Evolutionary conservation across 2,329 filamentous ascomycete genomes (phyloP).

Genomic region (Tolypocladium tropicale): DNA sequence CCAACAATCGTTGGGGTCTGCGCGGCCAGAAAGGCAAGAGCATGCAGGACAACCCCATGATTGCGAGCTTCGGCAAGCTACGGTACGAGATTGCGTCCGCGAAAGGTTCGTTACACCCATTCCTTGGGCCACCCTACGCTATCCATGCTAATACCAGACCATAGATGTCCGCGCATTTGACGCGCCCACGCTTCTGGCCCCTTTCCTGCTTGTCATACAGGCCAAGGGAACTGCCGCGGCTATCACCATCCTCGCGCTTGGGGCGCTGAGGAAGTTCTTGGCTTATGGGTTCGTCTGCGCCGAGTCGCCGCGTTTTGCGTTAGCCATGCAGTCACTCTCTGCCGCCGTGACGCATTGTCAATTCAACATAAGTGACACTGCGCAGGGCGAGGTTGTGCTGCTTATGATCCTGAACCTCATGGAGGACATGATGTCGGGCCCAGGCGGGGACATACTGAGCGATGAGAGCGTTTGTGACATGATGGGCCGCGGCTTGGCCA

Average conservation of each 20-base stretch:
- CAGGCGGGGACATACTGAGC: constrained; percentile 84
- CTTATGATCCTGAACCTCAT: constrained; percentile 92
- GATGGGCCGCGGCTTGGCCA: constrained; percentile 96
- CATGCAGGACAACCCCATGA: constrained; percentile 94
- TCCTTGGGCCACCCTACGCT: neutral
- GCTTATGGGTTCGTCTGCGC: constrained; percentile 85
- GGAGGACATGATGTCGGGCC: constrained; percentile 95
- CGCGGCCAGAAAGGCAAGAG: constrained; percentile 93
- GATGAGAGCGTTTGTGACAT: constrained; percentile 98
- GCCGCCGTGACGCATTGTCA: constrained; percentile 95
- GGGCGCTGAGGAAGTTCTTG: constrained; percentile 93
- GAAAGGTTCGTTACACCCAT: constrained; percentile 44
- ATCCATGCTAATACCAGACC: neutral
- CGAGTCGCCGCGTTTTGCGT: constrained; percentile 73
- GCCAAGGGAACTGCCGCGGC: constrained; percentile 92
- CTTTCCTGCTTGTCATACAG: constrained; percentile 93
- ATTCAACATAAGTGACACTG: constrained; percentile 91
- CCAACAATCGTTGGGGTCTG: constrained; percentile 83
- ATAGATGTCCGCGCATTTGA: constrained; percentile 84
- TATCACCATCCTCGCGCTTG: constrained; percentile 87
- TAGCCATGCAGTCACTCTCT: constrained; percentile 90
- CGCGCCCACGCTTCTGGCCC: constrained; percentile 77
- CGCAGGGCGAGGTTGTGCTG: constrained; percentile 90
- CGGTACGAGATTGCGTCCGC: constrained; percentile 79
- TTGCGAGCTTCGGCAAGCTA: constrained; percentile 85